phyloP scores from a whole-genome alignment of 2,329 filamentous ascomycete genomes.

The Talaromyces sp. region DNA sequence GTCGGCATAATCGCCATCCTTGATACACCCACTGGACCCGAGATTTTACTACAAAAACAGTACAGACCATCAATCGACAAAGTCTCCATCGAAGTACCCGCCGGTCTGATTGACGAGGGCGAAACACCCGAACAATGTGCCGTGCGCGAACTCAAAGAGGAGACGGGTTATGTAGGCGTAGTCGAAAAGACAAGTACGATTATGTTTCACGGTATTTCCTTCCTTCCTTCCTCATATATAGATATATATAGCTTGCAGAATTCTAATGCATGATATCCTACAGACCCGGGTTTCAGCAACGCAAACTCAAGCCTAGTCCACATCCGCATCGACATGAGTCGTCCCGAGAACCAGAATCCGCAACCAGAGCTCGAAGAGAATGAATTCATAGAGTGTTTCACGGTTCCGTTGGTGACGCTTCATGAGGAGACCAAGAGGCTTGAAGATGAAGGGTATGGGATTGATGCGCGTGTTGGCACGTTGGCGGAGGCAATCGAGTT shows the following conservation, averaged over 20 bases:
- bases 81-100: conserved; percentile 55
- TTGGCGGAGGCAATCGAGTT: conserved; percentile 73
- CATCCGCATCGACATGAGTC: conserved; percentile 63
- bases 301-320: conserved; percentile 57
- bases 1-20: conserved; percentile 52
- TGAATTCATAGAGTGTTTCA: conserved; percentile 78
- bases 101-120: conserved; percentile 56
- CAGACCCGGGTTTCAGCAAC: conserved; percentile 47
- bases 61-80: conserved; percentile 54
- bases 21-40: conserved; percentile 27
- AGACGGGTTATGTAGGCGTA: conserved; percentile 52
- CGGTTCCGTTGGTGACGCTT: conserved; percentile 57
- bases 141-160: conserved; percentile 54
- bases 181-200: conserved; percentile 39
- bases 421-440: conserved; percentile 63
- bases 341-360: conserved; percentile 64
- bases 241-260: not conserved
- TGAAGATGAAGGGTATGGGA: conserved; percentile 67
- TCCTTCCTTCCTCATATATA: not conserved
- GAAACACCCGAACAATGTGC: conserved; percentile 52
- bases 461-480: conserved; percentile 73
- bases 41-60: conserved; percentile 52
- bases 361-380: conserved; percentile 68
- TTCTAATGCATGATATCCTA: not conserved
- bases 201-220: conserved; percentile 40